Percentiles rank a stretch among this genome's conserved stretches.
phyloP scores from a whole-genome alignment of 306 rosid genomes.

The Quercus berberidifolia region DNA sequence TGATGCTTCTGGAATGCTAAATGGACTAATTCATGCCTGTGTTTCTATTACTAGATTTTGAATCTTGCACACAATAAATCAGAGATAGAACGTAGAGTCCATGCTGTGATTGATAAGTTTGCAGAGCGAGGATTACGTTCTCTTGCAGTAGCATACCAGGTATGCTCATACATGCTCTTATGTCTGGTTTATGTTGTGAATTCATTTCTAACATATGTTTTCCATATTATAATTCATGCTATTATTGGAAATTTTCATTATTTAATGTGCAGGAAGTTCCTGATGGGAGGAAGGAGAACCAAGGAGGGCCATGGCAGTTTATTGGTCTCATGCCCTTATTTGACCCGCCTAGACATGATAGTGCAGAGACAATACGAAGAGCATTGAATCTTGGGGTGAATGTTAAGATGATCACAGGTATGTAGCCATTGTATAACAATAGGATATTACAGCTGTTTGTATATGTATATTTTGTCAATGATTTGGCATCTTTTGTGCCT shows the following conservation, averaged over 20 bases:
- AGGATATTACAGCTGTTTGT: background rate
- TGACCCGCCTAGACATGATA: constrained; percentile 90
- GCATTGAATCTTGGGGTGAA: constrained; percentile 84
- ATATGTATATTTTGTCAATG: background rate
- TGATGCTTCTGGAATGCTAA: constrained; percentile 11
- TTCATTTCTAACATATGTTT: background rate
- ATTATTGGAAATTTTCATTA: background rate
- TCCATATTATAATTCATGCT: background rate
- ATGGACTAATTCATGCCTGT: constrained; percentile 14
- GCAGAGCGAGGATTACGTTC: constrained; percentile 85
- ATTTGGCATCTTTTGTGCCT: background rate
- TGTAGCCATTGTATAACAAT: constrained; percentile 5
- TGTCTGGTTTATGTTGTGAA: background rate
- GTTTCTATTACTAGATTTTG: constrained; percentile 53
- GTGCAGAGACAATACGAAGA: constrained; percentile 76
- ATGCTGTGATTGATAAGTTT: constrained; percentile 63
- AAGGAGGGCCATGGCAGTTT: constrained; percentile 77
- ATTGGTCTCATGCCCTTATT: constrained; percentile 73
- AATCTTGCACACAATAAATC: constrained; percentile 69
- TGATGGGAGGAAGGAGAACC: constrained; percentile 72
- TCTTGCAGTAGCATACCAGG: constrained; percentile 85
- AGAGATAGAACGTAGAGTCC: constrained; percentile 68
- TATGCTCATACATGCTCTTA: constrained; percentile 11
- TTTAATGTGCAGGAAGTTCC: constrained; percentile 61
- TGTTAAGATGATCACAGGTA: constrained; percentile 89